A percentile compares a stretch with the other conserved stretches of the same genome.
These are phyloP conservation scores for Neltuma alba DNA, from an alignment of 306 rosid species.

Conservation along the genomic window DNA sequence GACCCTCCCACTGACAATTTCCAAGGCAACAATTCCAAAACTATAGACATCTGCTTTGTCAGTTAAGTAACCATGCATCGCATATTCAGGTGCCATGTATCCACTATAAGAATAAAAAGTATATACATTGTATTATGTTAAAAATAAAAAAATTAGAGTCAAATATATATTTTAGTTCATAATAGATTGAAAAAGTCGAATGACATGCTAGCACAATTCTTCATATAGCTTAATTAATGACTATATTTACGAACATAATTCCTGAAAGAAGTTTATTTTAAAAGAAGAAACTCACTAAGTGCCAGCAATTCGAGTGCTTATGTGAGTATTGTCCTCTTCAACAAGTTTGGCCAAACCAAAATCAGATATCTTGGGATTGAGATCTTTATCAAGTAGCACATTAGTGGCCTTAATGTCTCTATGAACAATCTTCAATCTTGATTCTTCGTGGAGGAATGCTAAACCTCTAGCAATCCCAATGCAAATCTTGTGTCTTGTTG, in stretches of 20 bases:
- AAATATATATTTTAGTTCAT: neutral
- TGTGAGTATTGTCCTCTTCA: slow-evolving; percentile 68
- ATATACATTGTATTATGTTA: neutral
- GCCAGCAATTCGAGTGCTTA: slow-evolving; percentile 67
- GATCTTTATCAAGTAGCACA: slow-evolving; percentile 60
- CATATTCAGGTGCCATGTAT: slow-evolving; percentile 66
- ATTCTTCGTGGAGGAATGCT: slow-evolving; percentile 82
- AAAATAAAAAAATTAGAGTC: neutral
- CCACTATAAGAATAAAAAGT: slow-evolving; percentile 35
- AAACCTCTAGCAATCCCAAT: slow-evolving; percentile 69
- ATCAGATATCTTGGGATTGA: slow-evolving; percentile 65
- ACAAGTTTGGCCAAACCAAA: slow-evolving; percentile 74
- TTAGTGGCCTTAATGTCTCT: slow-evolving; percentile 75
- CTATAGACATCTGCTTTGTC: slow-evolving; percentile 84
- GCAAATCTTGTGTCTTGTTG: slow-evolving; percentile 63
- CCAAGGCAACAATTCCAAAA: slow-evolving; percentile 65
- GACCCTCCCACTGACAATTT: slow-evolving; percentile 61
- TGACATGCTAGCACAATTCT: neutral
- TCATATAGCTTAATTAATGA: neutral
- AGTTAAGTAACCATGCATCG: slow-evolving; percentile 69
- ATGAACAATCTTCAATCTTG: slow-evolving; percentile 68
- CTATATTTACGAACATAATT: neutral
- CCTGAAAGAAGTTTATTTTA: neutral
- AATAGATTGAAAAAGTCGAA: neutral
- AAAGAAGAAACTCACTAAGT: slow-evolving; percentile 49